Evolutionary conservation across 176 grass and related monocot genomes (phyloP).

Genomic region (Hsuehochloa calcarea): DNA sequence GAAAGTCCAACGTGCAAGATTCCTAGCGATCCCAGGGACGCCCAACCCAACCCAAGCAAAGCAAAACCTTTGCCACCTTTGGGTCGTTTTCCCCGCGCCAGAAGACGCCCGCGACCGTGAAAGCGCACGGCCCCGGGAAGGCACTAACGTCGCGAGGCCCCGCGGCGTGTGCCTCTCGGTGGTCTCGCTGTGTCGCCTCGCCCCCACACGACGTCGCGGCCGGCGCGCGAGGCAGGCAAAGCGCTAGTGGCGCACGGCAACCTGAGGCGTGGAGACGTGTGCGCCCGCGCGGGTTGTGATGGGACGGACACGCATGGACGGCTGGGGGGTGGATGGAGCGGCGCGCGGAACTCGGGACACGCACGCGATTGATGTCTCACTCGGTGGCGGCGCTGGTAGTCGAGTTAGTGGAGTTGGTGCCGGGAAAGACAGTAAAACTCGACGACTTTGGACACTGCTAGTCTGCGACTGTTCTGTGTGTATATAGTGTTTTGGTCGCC

Average conservation of each 20-base stretch:
- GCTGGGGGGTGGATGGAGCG: neutral
- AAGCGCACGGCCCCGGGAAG: neutral
- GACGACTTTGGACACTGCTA: neutral
- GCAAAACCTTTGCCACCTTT: neutral
- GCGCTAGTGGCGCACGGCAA: neutral
- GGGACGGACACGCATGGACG: neutral
- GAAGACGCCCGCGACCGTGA: neutral
- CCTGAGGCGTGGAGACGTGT: neutral
- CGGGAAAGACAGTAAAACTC: neutral
- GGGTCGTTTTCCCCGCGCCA: conserved; percentile 20
- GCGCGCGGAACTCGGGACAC: neutral
- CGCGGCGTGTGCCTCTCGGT: neutral
- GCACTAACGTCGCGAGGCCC: neutral
- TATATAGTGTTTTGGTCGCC: neutral
- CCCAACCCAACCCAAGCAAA: neutral
- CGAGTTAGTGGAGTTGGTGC: neutral
- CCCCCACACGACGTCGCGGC: too few species aligned
- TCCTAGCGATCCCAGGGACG: neutral
- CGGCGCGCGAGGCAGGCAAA: neutral
- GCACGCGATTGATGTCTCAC: neutral
- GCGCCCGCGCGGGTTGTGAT: neutral
- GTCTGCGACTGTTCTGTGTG: neutral
- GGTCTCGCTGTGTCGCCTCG: too few species aligned
- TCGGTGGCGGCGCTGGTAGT: neutral
- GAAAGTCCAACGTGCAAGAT: conserved; percentile 25